Base-by-base conservation (phyloP, 2,329 filamentous ascomycete genomes). In the Exophiala xenobiotica region DNA sequence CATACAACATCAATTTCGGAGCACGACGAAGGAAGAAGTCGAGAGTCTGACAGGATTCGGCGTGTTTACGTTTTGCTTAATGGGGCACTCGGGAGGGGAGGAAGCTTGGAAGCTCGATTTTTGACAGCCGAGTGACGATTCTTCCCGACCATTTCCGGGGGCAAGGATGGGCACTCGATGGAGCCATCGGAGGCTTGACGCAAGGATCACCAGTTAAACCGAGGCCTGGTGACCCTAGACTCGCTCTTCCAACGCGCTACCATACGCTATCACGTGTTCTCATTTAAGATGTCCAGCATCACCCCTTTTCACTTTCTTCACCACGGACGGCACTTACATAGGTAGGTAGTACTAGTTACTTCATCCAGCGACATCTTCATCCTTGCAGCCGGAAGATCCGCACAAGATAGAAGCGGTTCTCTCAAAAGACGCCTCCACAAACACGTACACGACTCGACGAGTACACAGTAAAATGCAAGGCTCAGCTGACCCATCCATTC, bases 61-160 rank as follows among this genome's bases (percentile, higher is more conserved):
- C 19, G 11, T 49, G 46, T 49, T 49, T 49, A 49, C 46, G 12
- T 49, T 49, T 49, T 49, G 23, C 46, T 49, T 29, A 46, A 33
- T 35, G 31, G 31, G 31, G 31, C 31, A 35, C 31, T n/a, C n/a
- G n/a, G n/a, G n/a, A n/a, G n/a, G n/a, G n/a, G n/a, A n/a, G n/a
- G 31, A 35, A 35, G n/a, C 38, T 14, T 24, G 9, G 19, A n/a
- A 40, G 18, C 22, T 22, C 18, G 18, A 40, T 4, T 23, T 23
- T 18, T 4, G 18, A 22, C 45, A 27, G 33, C 14, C 20, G n/a
- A n/a, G 11, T 24, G 9, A 39, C 45, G 14, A 39, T 33, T 35
- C 33, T 33, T 40, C 33, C 33, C 35, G 26, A 24, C n/a, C n/a
- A n/a, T n/a, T n/a, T n/a, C n/a, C n/a, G n/a, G n/a, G n/a, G n/a